Evolutionary conservation across 140 eudicot species (phyloP), one percentile per base, ranked within the genome.

Genomic region (Oenanthe javanica): DNA sequence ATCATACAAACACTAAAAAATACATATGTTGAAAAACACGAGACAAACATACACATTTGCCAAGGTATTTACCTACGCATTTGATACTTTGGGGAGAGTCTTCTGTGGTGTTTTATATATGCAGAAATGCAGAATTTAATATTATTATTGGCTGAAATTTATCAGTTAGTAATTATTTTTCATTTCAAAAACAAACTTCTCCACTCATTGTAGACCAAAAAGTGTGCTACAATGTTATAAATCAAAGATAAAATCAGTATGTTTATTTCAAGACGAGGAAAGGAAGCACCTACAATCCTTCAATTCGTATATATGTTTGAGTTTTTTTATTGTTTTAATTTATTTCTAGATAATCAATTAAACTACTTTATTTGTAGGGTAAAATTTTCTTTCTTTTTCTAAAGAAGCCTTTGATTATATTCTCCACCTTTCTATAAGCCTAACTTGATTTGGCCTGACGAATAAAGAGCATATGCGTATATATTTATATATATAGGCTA

Each of bases 371-470:
- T 43, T 42, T 72, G 76, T 72, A 72, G 76, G 76, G 50, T 42
- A 42, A 19, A 0, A 1, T 19, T 18, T 21, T 42, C 40, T 8
- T 6, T 43, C 77, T 45, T 72, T 45, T 43, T 0, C 2, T 42
- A 72, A 72, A 45, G 54, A 72, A 42, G 16, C 4, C 77, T 72
- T 42, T 72, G 49, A 72, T 72, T 72, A 72, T 72, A 72, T 72
- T 43, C 77, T 72, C 77, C 77, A 72, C 77, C 77, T 72, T 72
- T 72, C 7, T 72, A 45, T 43, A 72, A 43, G 54, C 54, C 52
- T 43, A 43, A 72, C 77, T 72, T 72, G 77, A 72, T 43, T 72
- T 72, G 38, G 46, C 74, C 74, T 67, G 0, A 5, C 19, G 19
- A 67, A 67, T 25, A 40, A 23, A 18, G 36, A 38, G 16, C 2